Percentiles rank a stretch among this genome's conserved stretches.
Evolutionary conservation across 2,329 filamentous ascomycete genomes (phyloP).

Genomic region (Xylariomycetidae sp.): DNA sequence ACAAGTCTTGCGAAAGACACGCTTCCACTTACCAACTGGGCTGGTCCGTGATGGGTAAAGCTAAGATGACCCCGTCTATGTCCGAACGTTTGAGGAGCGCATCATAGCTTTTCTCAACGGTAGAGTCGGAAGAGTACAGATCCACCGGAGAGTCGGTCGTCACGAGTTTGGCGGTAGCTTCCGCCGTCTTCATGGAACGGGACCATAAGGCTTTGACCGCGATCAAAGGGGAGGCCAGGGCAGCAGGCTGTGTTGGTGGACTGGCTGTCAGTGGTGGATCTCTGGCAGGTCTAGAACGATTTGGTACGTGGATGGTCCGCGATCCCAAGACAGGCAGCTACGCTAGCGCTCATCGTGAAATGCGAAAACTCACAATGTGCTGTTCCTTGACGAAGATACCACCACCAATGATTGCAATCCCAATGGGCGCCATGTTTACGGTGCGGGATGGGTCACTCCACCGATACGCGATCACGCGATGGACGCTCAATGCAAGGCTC

Average conservation of each 20-base stretch:
- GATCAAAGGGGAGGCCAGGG: slow-evolving; percentile 38
- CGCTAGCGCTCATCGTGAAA: no score
- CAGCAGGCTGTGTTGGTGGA: slow-evolving; percentile 35
- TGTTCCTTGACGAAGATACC: slow-evolving; percentile 52
- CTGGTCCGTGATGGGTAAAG: slow-evolving; percentile 55
- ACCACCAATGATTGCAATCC: slow-evolving; percentile 50
- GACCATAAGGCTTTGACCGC: slow-evolving; percentile 52
- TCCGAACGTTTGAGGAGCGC: slow-evolving; percentile 40
- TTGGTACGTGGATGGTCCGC: no score
- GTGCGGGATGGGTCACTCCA: no score
- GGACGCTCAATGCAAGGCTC: no score
- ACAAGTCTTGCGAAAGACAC: no score
- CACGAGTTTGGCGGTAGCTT: slow-evolving; percentile 30
- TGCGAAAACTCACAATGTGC: slow-evolving; percentile 38
- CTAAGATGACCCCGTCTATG: slow-evolving; percentile 35
- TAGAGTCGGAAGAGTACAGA: slow-evolving; percentile 24
- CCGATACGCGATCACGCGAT: no score
- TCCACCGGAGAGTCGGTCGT: slow-evolving; percentile 16
- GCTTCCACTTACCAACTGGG: no score
- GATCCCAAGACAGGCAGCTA: no score
- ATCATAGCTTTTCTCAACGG: slow-evolving; percentile 32
- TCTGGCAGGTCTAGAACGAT: no score
- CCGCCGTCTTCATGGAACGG: slow-evolving; percentile 42
- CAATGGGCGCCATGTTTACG: slow-evolving; percentile 33
- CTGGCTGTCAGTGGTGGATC: slow-evolving; percentile 11